Percentiles rank a stretch among this genome's conserved stretches.
Evolutionary conservation across 2,329 filamentous ascomycete genomes (phyloP).

Genomic region (Cadophora malorum): DNA sequence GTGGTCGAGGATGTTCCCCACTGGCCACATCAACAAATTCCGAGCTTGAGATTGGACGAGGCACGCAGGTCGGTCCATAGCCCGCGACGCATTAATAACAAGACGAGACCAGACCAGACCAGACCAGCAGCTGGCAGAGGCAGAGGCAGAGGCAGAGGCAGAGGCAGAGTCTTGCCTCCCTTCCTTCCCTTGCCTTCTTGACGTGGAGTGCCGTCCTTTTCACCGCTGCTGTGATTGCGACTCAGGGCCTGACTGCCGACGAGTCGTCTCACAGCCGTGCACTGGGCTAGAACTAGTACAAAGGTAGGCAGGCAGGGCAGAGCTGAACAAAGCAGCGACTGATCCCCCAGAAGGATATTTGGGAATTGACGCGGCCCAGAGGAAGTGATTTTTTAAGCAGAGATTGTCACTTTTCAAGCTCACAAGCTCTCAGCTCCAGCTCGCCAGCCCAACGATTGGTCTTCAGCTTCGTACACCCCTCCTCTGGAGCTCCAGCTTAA

Average conservation of each 20-base stretch:
- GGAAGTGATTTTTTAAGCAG: not conserved
- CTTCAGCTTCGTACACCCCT: not conserved
- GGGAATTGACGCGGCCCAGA: not conserved
- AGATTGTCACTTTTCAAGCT: not conserved
- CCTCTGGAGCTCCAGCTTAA: slow-evolving; percentile 4
- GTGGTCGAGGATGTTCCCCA: slow-evolving; percentile 23
- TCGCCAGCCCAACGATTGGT: not conserved
- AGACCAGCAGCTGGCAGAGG: slow-evolving; percentile 11
- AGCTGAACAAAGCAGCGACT: not conserved
- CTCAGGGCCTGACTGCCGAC: slow-evolving; percentile 17
- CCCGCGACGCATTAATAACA: slow-evolving; percentile 26
- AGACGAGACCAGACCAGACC: not conserved
- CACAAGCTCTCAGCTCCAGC: slow-evolving; percentile 13
- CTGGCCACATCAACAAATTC: slow-evolving; percentile 24
- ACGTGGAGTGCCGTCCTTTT: not conserved
- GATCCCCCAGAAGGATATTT: not conserved
- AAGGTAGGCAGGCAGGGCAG: not conserved
- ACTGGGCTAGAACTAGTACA: slow-evolving; percentile 7
- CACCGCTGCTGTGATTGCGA: slow-evolving; percentile 14
- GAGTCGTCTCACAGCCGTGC: slow-evolving; percentile 16
- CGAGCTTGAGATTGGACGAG: slow-evolving; percentile 29
- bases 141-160: not conserved
- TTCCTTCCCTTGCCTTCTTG: not conserved
- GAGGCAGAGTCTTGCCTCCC: not conserved
- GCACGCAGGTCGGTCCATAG: slow-evolving; percentile 14